Evolutionary conservation across 2,329 filamentous ascomycete genomes (phyloP), one percentile per base, ranked within the genome.

Genomic region (Colletotrichum godetiae): DNA sequence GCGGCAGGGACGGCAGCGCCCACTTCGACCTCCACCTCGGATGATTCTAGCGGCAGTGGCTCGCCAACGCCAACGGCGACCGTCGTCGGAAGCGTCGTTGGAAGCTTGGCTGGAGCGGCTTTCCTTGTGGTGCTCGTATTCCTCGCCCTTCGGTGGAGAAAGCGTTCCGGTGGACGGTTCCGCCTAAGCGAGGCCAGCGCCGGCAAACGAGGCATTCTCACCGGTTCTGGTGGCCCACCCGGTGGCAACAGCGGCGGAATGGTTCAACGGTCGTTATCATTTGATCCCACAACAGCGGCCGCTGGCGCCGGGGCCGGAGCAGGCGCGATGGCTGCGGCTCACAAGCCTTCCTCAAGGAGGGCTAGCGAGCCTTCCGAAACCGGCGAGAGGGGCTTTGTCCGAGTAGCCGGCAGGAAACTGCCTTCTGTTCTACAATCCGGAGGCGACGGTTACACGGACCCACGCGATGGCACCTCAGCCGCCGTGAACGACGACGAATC

Each of bases 391-490:
- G 89, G 90, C 0, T 93, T 93, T 79, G 89, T 92, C 74, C 88
- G 90, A 35, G 88, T 93, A 2, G 91, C 91, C 6, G 91, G 91
- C 74, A 87, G 88, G 77, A 93, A 92, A 77, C 80, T 93, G 69
- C 88, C 89, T 4, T 90, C 91, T 2, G 91, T 92, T 11, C 81
- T 93, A 49, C 86, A 90, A 72, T 85, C 85, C 59, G 91, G 91
- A 15, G 91, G 91, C 6, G 91, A 92, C 78, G 91, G 91, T 1
- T 92, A 90, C 80, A 86, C 86, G 24, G 89, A 90, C 72, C 86
- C 84, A 10, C 80, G 82, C 5, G 80, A 81, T 64, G 85, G 81
- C 75, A 55, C 76, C 58, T 52, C 46, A 75, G 75, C 42, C 75
- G 79, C 58, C 74, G 76, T 56, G 77, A 83, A 78, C 76, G 84